Base-by-base conservation (phyloP, 23 red algal species). In the Agarophyton chilense region DNA sequence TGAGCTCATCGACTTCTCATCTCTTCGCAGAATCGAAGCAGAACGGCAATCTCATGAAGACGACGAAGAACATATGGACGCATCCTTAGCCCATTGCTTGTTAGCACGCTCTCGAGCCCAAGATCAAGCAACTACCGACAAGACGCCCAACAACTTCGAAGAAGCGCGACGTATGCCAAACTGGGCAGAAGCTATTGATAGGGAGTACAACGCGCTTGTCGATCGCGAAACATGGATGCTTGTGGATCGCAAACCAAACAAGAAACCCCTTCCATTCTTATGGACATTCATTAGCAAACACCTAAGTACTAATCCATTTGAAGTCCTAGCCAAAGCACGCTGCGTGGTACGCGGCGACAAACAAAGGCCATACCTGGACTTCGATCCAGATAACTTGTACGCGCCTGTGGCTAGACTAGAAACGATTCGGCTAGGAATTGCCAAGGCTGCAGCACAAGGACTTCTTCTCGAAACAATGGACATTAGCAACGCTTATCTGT, bases 201-300 rank as follows among this genome's bases (percentile, higher is more conserved):
- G 81, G 25, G 81, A 85, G 17, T 47, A 1, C 56, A 6, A 53
- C 50, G 81, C 81, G 1, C 55, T 85, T 21, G 56, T 60, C n/a
- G 39, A 85, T 9, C 26, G 7, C 11, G 49, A 45, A 2, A 85
- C 40, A 13, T 85, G 56, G 81, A 21, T 70, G n/a, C 26, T 66
- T 19, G 2, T 85, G 12, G 39, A 36, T 49, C 43, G 4, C 0
- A 65, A 67, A 0, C 17, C 58, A 25, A 36, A 58, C 56, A 66
- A 70, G 54, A 6, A 70, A 51, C 16, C 60, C 17, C 33, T 85
- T 26, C 81, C 56, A 25, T 85, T 28, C 57, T 0, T 52, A 29
- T 85, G 81, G 81, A 43, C 35, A 12, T 85, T 85, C 51, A 11
- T 55, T 25, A n/a, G 14, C 18, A 85, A 85, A 25, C 18, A 85